phyloP scores from a whole-genome alignment of 2,329 filamentous ascomycete genomes.

The Neospermospora avenae region DNA sequence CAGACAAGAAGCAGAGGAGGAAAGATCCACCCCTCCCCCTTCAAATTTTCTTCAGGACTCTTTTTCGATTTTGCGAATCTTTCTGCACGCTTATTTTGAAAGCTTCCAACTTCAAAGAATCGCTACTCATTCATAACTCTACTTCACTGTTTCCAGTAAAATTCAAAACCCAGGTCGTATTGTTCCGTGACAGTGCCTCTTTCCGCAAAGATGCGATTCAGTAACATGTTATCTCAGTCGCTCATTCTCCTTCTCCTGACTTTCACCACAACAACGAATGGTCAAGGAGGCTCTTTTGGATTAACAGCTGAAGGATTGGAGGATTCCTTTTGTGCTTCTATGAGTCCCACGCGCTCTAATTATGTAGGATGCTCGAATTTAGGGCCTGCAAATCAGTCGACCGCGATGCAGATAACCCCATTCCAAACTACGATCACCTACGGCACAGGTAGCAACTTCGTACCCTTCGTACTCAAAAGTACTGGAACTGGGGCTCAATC shows the following conservation, averaged over 20 bases:
- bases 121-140: background rate
- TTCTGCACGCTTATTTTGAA: background rate
- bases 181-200: background rate
- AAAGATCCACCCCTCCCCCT: background rate
- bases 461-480: background rate
- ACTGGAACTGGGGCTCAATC: background rate
- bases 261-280: background rate
- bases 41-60: background rate
- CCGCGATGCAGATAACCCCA: background rate
- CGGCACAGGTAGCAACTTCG: background rate
- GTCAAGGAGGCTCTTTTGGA: slow-evolving; percentile 7
- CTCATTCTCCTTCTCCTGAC: background rate
- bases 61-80: background rate
- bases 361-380: background rate
- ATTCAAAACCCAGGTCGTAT: background rate
- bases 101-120: background rate
- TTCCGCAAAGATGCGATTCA: background rate
- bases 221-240: background rate
- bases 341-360: background rate
- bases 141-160: background rate
- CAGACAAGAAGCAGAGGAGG: background rate
- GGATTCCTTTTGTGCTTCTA: background rate
- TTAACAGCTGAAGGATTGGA: background rate
- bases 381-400: background rate
- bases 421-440: background rate